Evolutionary conservation across 208 protist genomes (phyloP).

Genomic region (Crithidia mellificae): DNA sequence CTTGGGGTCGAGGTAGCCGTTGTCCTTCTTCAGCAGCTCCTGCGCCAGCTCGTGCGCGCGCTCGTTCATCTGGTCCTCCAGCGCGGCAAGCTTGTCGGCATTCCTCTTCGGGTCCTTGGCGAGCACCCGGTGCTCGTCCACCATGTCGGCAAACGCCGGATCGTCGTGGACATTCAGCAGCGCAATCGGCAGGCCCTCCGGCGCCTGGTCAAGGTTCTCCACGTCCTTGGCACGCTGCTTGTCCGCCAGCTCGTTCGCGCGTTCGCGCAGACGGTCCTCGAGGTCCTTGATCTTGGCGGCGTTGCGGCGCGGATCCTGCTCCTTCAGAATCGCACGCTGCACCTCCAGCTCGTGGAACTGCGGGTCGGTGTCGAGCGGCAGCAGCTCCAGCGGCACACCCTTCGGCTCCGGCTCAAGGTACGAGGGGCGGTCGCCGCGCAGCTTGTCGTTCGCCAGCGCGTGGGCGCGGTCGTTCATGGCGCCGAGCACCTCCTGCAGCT

Average conservation of each 20-base stretch:
- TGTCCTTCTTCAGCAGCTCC: constrained; percentile 51
- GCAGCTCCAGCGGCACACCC: constrained; percentile 62
- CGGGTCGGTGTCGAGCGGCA: constrained; percentile 68
- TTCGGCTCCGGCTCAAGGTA: constrained; percentile 59
- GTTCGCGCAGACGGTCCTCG: constrained; percentile 62
- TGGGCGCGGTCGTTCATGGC: constrained; percentile 69
- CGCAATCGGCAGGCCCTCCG: constrained; percentile 61
- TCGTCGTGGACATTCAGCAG: constrained; percentile 63
- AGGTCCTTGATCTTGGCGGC: constrained; percentile 66
- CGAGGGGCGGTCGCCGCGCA: constrained; percentile 53
- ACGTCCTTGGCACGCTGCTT: constrained; percentile 62
- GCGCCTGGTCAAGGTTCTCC: constrained; percentile 52
- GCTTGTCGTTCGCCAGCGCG: constrained; percentile 57
- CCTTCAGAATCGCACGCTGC: constrained; percentile 61
- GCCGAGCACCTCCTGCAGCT: constrained; percentile 42
- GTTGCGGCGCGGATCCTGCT: constrained; percentile 63
- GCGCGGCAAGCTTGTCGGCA: constrained; percentile 35
- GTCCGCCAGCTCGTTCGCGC: constrained; percentile 64
- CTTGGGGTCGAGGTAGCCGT: constrained; percentile 53
- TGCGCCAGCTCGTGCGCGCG: constrained; percentile 62
- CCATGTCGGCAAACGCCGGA: constrained; percentile 54
- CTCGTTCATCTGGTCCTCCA: constrained; percentile 71
- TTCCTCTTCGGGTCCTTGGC: constrained; percentile 48
- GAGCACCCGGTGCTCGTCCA: constrained; percentile 53
- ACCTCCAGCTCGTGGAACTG: constrained; percentile 64